These are phyloP conservation scores for Aspergillus texensis DNA, from an alignment of 2,329 filamentous ascomycete genomes.

Conservation along the genomic window DNA sequence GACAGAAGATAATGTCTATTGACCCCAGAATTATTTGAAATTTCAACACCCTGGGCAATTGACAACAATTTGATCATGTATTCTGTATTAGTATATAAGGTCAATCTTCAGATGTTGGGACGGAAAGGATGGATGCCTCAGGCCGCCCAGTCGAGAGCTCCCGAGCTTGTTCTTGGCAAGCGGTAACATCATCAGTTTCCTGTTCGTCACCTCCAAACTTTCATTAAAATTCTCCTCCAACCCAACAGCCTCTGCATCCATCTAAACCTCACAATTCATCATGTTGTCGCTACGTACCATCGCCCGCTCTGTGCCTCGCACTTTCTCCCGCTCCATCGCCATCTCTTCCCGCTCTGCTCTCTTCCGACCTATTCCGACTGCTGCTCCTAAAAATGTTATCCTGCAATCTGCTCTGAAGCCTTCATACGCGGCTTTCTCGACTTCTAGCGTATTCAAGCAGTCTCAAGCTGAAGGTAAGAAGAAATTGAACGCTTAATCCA, in stretches of 20 bases:
- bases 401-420: conserved; percentile 53
- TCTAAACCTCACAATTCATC: conserved; percentile 8
- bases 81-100: too few relatives aligned
- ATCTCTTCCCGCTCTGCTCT: conserved; percentile 50
- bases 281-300: conserved; percentile 73
- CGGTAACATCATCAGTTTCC: conserved; percentile 20
- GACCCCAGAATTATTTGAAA: too few relatives aligned
- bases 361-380: conserved; percentile 50
- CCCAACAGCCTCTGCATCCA: conserved; percentile 4
- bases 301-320: conserved; percentile 68
- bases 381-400: conserved; percentile 54
- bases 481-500: background rate
- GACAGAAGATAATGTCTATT: background rate
- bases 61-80: too few relatives aligned
- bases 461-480: conserved; percentile 51
- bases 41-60: too few relatives aligned
- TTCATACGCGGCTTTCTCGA: conserved; percentile 51
- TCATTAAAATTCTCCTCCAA: conserved; percentile 11
- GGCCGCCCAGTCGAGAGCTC: background rate
- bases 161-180: background rate
- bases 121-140: background rate
- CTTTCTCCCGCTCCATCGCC: conserved; percentile 60
- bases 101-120: too few relatives aligned
- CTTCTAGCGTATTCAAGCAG: conserved; percentile 44
- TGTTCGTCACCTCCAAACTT: conserved; percentile 19